Evolutionary conservation across 768 basidiomycete species (phyloP).

Genomic region (Lactarius quietus): DNA sequence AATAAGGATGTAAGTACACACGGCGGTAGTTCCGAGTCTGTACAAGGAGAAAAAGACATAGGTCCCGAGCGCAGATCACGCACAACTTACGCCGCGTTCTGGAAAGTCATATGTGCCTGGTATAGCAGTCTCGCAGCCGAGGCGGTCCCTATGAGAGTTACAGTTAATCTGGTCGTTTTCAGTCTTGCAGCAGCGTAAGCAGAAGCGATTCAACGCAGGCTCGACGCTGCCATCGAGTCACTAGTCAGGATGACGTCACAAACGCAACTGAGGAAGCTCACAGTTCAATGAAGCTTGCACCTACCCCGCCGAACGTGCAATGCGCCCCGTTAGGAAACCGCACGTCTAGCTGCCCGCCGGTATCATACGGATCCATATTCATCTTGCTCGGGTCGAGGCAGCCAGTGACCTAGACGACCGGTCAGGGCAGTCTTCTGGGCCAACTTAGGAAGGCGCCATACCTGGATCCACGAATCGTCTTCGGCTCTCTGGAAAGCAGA

Average conservation of each 20-base stretch:
- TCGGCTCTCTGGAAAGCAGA: conserved; percentile 34
- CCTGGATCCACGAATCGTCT: conserved; percentile 42
- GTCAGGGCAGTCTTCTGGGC: neutral
- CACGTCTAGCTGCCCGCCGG: conserved; percentile 49
- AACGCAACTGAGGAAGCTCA: conserved; percentile 30
- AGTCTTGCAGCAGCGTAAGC: conserved; percentile 44
- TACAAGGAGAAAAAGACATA: neutral
- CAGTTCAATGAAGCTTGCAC: conserved; percentile 51
- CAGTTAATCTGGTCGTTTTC: conserved; percentile 45
- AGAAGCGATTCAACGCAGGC: conserved; percentile 45
- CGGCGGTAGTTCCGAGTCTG: neutral
- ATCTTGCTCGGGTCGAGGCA: conserved; percentile 38
- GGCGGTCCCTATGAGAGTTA: conserved; percentile 48
- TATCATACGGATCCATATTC: conserved; percentile 33
- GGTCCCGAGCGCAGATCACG: conserved; percentile 24
- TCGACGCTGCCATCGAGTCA: conserved; percentile 38
- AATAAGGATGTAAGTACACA: conserved; percentile 15
- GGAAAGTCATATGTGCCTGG: conserved; percentile 48
- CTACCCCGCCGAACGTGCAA: conserved; percentile 49
- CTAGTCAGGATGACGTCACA: neutral
- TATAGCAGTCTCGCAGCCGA: conserved; percentile 41
- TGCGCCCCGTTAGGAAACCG: conserved; percentile 53
- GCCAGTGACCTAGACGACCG: conserved; percentile 36
- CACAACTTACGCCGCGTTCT: conserved; percentile 34
- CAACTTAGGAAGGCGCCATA: conserved; percentile 9